Conservation (phyloP, 768 basidiomycete species). For the Boletellus ananiceps region DNA sequence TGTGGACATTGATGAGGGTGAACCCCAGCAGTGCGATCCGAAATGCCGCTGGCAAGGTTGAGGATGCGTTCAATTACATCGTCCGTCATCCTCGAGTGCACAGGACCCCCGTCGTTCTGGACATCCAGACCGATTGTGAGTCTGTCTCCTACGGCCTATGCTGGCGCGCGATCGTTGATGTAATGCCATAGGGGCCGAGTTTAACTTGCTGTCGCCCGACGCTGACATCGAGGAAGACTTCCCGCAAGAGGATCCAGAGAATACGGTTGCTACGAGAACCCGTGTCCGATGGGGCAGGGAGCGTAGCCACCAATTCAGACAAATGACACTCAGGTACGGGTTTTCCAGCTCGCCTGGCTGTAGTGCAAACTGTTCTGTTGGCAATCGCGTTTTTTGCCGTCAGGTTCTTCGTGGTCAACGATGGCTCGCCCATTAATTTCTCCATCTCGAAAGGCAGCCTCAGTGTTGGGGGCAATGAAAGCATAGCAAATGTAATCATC, state of each 20-base stretch:
- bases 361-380: background rate
- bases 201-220: constrained; percentile 9
- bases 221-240: background rate
- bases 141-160: background rate
- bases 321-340: constrained; percentile 3
- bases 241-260: background rate
- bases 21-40: background rate
- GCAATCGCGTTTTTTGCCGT: too few relatives aligned
- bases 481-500: too few relatives aligned
- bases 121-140: constrained; percentile 10
- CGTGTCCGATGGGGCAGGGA: constrained; percentile 11
- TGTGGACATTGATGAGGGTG: constrained; percentile 8
- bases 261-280: constrained; percentile 4
- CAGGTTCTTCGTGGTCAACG: constrained; percentile 7
- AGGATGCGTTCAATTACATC: constrained; percentile 5
- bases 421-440: background rate
- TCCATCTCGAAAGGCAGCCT: too few relatives aligned
- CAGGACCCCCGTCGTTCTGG: background rate
- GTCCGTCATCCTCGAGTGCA: background rate
- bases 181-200: constrained; percentile 4
- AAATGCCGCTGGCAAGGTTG: constrained; percentile 1
- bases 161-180: background rate
- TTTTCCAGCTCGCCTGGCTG: too few relatives aligned
- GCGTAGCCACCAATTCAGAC: background rate
- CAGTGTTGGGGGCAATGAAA: too few relatives aligned